Evolutionary conservation across 345 rosid species (phyloP).

Genomic region (Erodium maritimum): DNA sequence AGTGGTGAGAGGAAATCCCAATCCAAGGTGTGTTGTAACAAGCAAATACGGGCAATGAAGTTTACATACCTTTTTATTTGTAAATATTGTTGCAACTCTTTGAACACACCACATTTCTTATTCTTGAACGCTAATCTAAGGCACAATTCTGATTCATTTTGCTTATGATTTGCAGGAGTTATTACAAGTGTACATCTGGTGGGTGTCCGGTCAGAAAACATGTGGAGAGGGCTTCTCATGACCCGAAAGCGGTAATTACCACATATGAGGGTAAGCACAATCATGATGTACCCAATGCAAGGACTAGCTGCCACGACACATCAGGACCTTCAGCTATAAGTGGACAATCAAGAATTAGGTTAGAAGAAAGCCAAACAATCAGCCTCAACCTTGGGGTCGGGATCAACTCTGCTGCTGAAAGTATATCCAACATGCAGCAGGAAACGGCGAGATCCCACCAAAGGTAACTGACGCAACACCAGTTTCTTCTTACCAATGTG

Average conservation of each 20-base stretch:
- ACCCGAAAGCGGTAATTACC: slow-evolving; percentile 94
- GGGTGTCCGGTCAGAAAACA: slow-evolving; percentile 91
- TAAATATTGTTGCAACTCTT: background rate
- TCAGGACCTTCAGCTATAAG: slow-evolving; percentile 31
- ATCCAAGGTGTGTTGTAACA: slow-evolving; percentile 57
- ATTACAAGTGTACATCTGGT: slow-evolving; percentile 88
- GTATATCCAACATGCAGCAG: slow-evolving; percentile 31
- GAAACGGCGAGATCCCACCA: slow-evolving; percentile 26
- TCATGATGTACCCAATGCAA: slow-evolving; percentile 82
- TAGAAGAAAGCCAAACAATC: slow-evolving; percentile 46
- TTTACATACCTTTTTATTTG: background rate
- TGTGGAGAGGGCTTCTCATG: slow-evolving; percentile 99
- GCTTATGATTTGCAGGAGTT: slow-evolving; percentile 50
- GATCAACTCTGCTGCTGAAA: slow-evolving; percentile 40
- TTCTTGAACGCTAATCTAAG: background rate
- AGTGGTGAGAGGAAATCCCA: slow-evolving; percentile 95
- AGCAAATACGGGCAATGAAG: background rate
- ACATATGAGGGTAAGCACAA: slow-evolving; percentile 98
- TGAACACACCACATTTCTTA: background rate
- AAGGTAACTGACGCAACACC: slow-evolving; percentile 39
- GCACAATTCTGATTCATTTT: background rate
- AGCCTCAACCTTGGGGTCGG: slow-evolving; percentile 98
- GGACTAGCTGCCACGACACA: slow-evolving; percentile 48
- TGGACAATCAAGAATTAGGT: slow-evolving; percentile 37
- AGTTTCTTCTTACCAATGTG: slow-evolving; percentile 33